Evolutionary conservation across 2,329 filamentous ascomycete species (phyloP), one percentile per base, ranked within the genome.

Genomic region (Chrysoporthe deuterocubensis): DNA sequence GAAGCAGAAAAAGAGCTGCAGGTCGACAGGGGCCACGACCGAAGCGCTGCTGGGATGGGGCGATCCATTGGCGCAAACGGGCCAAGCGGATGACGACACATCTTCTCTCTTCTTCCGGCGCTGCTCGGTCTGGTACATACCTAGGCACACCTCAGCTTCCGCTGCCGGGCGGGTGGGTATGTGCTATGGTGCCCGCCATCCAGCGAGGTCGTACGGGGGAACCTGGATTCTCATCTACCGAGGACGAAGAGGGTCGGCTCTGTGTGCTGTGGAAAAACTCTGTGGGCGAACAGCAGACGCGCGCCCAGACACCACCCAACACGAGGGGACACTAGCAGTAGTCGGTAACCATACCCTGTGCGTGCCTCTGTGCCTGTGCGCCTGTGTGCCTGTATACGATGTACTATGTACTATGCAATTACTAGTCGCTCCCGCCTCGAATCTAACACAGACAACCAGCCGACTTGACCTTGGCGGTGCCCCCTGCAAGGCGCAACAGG

Each of bases 401-500:
- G 26, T 26, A 26, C 26, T 26, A 26, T 26, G 26, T 26, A 26
- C 26, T 26, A 26, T 26, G 26, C 26, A 48, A 13, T 52, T 26
- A 52, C n/a, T 52, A 26, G 9, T 21, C 48, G 26, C 48, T 52
- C 48, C 11, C 26, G 2, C 48, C 48, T 52, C 2, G 21, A 52
- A 40, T 40, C 37, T 16, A 32, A 42, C 34, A 42, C 37, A n/a
- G 7, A 40, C 9, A 57, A 57, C 56, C 14, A 11, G 32, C 37
- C 18, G n/a, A 44, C 57, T 42, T 26, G 42, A 43, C 58, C 58
- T 61, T 61, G 58, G 43, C 8, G 18, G 43, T 43, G 40, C 40
- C 21, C 58, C 58, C 62, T 64, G 62, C 52, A 61, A 61, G 58
- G 26, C 26, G 26, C 58, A 48, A 32, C 58, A 18, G 8, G 21